A percentile compares a stretch with the other conserved stretches of the same genome.
Conservation (phyloP, 208 protist species). For the Naegleria gruberi region DNA sequence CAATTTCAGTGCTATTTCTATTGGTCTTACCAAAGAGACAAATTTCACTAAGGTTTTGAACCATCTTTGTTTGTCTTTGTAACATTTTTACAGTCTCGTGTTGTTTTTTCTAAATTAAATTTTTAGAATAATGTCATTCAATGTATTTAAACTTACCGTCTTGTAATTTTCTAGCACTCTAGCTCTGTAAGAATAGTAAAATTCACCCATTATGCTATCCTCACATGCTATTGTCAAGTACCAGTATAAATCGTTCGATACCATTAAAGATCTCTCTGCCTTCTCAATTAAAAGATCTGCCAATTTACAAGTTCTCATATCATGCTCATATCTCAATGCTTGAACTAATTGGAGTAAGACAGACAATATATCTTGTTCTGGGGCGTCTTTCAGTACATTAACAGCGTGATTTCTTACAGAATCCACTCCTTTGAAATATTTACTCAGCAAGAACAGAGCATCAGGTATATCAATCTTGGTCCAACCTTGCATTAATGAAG, state of each 20-base stretch:
- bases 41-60: neutral
- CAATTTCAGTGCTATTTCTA: too few relatives aligned
- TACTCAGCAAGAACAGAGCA: neutral
- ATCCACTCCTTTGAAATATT: neutral
- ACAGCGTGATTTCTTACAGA: conserved; percentile 34
- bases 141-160: neutral
- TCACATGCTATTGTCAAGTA: neutral
- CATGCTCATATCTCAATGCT: conserved; percentile 27
- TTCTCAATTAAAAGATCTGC: conserved; percentile 1
- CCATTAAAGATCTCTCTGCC: neutral
- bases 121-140: too few relatives aligned
- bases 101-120: neutral
- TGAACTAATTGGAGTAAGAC: conserved; percentile 43
- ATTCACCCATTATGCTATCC: neutral
- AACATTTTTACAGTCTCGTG: neutral
- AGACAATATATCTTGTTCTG: conserved; percentile 39
- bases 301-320: neutral
- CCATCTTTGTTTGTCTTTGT: neutral
- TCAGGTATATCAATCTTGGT: neutral
- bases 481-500: conserved; percentile 32
- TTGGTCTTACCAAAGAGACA: too few relatives aligned
- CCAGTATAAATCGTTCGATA: conserved; percentile 8
- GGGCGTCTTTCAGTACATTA: conserved; percentile 23
- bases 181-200: neutral
- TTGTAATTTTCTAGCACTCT: neutral